A percentile compares a stretch with the other conserved stretches of the same genome.
Evolutionary conservation across 2,329 filamentous ascomycete species (phyloP).

Genomic region (Chaetomium strumarium): DNA sequence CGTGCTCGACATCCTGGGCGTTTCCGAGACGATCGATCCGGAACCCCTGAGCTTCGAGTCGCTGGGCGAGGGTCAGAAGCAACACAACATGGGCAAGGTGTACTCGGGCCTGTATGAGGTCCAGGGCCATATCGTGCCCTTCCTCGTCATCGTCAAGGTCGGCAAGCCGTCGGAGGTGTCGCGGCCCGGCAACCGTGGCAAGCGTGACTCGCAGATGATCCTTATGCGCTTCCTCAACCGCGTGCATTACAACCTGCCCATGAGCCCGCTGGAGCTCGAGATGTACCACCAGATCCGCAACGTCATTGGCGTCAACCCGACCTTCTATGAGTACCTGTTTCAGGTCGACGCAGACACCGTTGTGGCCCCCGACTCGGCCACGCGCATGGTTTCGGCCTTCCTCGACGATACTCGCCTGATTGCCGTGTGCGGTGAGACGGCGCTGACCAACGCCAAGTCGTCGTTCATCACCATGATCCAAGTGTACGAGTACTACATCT

Average conservation of each 20-base stretch:
- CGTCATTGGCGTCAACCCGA: constrained; percentile 97
- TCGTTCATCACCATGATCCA: constrained; percentile 99
- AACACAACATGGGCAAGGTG: constrained; percentile 99
- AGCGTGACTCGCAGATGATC: constrained; percentile 98
- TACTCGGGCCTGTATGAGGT: constrained; percentile 98
- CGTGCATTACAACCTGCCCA: constrained; percentile 92
- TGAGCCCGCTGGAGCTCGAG: constrained; percentile 94
- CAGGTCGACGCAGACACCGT: constrained; percentile 98
- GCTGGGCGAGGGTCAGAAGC: constrained; percentile 89
- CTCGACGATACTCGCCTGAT: constrained; percentile 89
- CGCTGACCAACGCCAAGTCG: constrained; percentile 83
- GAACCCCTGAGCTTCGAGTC: constrained; percentile 96
- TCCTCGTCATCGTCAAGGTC: constrained; percentile 93
- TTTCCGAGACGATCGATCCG: constrained; percentile 87
- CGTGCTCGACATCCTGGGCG: constrained; percentile 92
- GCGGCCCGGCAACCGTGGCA: constrained; percentile 93
- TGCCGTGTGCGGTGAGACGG: constrained; percentile 90
- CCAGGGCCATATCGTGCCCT: constrained; percentile 95
- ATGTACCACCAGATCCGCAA: constrained; percentile 99
- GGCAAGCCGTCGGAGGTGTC: constrained; percentile 96
- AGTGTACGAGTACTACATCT: constrained; percentile 99
- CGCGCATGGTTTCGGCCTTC: constrained; percentile 87
- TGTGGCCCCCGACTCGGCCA: constrained; percentile 81
- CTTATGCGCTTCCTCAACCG: constrained; percentile 99
- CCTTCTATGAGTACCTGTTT: constrained; percentile 94